phyloP scores from a whole-genome alignment of 169 alveolate species.

The Plasmodium gonderi region DNA sequence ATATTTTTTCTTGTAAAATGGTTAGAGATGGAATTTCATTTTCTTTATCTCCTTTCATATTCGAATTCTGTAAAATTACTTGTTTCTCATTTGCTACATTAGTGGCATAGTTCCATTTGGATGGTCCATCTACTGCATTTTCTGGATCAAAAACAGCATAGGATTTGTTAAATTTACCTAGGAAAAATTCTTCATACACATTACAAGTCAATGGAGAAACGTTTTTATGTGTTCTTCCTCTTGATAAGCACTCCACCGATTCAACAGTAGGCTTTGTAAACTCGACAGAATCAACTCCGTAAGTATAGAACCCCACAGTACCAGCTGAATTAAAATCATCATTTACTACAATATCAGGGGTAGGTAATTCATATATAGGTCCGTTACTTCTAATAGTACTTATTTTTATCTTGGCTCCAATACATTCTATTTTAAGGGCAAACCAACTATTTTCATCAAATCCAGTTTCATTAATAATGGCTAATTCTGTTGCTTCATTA shows the following conservation, averaged over 20 bases:
- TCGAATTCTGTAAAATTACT: constrained; percentile 83
- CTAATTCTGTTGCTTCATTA: constrained; percentile 88
- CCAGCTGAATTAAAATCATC: constrained; percentile 86
- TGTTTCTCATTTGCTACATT: constrained; percentile 87
- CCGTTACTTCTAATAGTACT: constrained; percentile 76
- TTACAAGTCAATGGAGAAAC: constrained; percentile 87
- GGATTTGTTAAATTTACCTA: constrained; percentile 8
- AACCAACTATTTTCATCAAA: constrained; percentile 84
- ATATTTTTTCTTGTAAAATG: constrained; percentile 82
- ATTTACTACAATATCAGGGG: constrained; percentile 81
- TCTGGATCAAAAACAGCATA: constrained; percentile 35
- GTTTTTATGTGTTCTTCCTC: constrained; percentile 77
- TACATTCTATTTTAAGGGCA: constrained; percentile 84
- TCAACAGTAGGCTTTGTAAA: constrained; percentile 81
- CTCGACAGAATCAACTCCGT: constrained; percentile 81
- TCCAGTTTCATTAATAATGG: constrained; percentile 84
- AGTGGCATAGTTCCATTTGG: constrained; percentile 81
- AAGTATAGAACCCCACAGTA: constrained; percentile 86
- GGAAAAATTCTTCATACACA: constrained; percentile 72
- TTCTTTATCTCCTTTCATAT: constrained; percentile 53
- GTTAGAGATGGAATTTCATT: constrained; percentile 79
- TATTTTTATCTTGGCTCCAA: constrained; percentile 77
- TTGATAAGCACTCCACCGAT: constrained; percentile 85
- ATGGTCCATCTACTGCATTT: constrained; percentile 40
- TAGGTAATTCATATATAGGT: constrained; percentile 79